Evolutionary conservation across 768 basidiomycete species (phyloP), one percentile per base, ranked within the genome.

Genomic region (Ramaria rubella): DNA sequence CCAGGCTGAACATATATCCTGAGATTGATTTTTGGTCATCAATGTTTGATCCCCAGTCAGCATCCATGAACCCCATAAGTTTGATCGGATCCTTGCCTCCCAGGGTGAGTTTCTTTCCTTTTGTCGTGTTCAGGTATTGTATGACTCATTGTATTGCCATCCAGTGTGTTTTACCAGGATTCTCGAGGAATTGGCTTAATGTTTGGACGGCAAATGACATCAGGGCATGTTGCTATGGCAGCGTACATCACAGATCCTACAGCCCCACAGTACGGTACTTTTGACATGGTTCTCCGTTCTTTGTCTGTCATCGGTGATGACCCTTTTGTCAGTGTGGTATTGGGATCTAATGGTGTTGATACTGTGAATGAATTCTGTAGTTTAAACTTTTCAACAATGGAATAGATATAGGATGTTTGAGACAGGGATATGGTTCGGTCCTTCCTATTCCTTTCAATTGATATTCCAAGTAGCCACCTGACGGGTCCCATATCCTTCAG

Each of bases 11-110:
- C 4, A 66, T 63, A 52, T 68, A 72, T 26, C 71, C 71, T 1
- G 68, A 68, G 9, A 73, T 72, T 6, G 71, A 68, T 24, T 64
- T 45, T 12, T 68, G 55, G 33, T 60, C 63, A 48, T 68, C 62
- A 6, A 56, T 19, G 52, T 69, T 63, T 14, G 62, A 63, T 2
- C 59, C 68, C 57, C 60, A 70, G 52, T 71, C 69, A 2, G 70
- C 66, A 58, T 72, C 67, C 0, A 55, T 38, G 11, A 11, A 38
- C n/a, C 36, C 36, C n/a, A 11, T n/a, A 38, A 38, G 36, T 38
- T 38, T 38, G 36, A 38, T 38, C 11, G 36, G 33, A 29, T 36
- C n/a, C n/a, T n/a, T n/a, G n/a, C n/a, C n/a, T n/a, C n/a, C n/a
- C n/a, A n/a, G n/a, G n/a, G n/a, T n/a, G n/a, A n/a, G n/a, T n/a